Base-by-base conservation (phyloP, 352 stramenopile species). In the Globisporangium solare region DNA sequence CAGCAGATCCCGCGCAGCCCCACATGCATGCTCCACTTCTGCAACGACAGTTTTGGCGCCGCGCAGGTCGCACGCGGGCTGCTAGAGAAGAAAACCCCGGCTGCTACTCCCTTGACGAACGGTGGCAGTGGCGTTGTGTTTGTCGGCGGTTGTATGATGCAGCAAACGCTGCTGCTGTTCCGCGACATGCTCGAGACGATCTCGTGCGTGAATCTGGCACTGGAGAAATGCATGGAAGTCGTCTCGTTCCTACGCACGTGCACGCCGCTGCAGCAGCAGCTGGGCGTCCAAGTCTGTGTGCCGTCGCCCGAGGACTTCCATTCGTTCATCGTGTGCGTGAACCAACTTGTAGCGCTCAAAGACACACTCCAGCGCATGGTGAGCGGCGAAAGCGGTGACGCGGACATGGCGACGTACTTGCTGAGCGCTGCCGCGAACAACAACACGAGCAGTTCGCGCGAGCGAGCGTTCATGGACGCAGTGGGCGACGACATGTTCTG, bases 61-160 rank as follows among this genome's bases (percentile, higher is more conserved):
- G 27, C 35, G 12, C 37, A 46, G 0, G 22, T 43, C 2, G 49
- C 57, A 2, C 50, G 48, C 11, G 39, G 45, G 1, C 21, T 63
- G 41, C 47, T 66, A 10, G 43, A 56, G 31, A 37, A 52, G n/a
- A 17, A 54, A 35, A 35, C 6, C 7, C 27, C 12, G 13, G 27
- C 15, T 18, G 11, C 20, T 18, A 24, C 12, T 22, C 15, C 1
- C 18, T 32, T 42, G 8, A 24, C 13, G 20, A 17, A 39, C 40
- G 40, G 56, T 6, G 27, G 27, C 7, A 35, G 27, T 61, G 22
- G 17, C 17, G 39, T 43, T 5, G 51, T 24, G 24, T 56, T 72
- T 20, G 41, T 63, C 0, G 51, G 56, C 21, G 58, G 65, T 3
- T 79, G 71, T 21, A 66, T 79, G 56, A 67, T 73, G 53, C 68